Percentiles rank a stretch among this genome's conserved stretches.
Conservation (phyloP, 2,329 filamentous ascomycete genomes). For the Alternaria triticimaculans region DNA sequence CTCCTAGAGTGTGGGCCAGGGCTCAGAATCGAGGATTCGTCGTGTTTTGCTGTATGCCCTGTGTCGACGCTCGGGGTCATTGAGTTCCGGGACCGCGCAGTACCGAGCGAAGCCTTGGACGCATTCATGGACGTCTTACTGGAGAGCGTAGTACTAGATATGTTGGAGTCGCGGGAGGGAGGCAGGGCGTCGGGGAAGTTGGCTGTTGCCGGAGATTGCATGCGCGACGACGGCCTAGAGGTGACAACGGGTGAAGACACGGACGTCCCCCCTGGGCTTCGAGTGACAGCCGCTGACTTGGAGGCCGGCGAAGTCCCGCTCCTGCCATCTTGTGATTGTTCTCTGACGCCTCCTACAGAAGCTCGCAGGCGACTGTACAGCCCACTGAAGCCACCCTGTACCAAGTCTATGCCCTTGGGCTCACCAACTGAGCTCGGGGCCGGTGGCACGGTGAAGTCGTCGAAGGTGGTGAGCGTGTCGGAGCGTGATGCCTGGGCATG, state of each 20-base stretch:
- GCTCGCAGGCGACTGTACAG: constrained; percentile 86
- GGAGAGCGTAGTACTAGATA: constrained; percentile 36
- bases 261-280: constrained; percentile 37
- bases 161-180: constrained; percentile 44
- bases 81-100: constrained; percentile 40
- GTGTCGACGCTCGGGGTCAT: constrained; percentile 31
- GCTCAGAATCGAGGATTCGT: constrained; percentile 36
- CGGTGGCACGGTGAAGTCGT: constrained; percentile 81
- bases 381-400: constrained; percentile 86
- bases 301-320: constrained; percentile 17
- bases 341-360: constrained; percentile 75
- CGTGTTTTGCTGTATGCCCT: constrained; percentile 25
- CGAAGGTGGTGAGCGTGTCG: constrained; percentile 87
- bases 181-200: constrained; percentile 46
- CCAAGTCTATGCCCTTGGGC: constrained; percentile 73
- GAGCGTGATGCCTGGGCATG: constrained; percentile 88
- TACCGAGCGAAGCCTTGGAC: constrained; percentile 8
- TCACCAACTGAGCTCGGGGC: constrained; percentile 66
- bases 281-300: constrained; percentile 16
- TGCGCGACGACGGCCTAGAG: constrained; percentile 44
- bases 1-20: constrained; percentile 34
- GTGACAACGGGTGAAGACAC: constrained; percentile 47
- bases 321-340: constrained; percentile 46
- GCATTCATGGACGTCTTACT: constrained; percentile 40
- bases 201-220: constrained; percentile 48